These are phyloP conservation scores for Rhizomucor pusillus DNA, from an alignment of 371 early-diverging fungal species.

Conservation along the genomic window DNA sequence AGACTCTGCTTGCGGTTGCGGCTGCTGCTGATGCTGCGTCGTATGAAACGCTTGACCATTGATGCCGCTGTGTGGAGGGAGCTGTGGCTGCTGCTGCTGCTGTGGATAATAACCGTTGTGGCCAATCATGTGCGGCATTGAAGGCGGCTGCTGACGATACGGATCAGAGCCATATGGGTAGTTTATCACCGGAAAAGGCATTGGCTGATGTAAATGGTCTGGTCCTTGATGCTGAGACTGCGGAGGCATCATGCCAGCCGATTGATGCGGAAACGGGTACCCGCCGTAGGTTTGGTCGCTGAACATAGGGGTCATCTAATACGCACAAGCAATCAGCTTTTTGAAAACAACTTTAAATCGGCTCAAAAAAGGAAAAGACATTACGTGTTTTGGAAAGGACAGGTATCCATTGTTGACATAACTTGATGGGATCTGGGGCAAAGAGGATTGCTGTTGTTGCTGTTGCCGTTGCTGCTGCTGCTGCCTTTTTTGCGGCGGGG, in stretches of 20 bases:
- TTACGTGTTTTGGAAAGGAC: no score
- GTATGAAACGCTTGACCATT: not conserved
- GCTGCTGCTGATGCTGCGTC: no score
- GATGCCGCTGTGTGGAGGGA: not conserved
- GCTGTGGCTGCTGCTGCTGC: not conserved
- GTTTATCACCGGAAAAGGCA: slow-evolving; percentile 3
- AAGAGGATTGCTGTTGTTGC: not conserved
- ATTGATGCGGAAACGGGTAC: slow-evolving; percentile 1
- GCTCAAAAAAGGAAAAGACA: no score
- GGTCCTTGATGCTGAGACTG: not conserved
- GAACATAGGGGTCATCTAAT: no score
- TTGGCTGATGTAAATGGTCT: slow-evolving; percentile 1
- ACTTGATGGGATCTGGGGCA: not conserved
- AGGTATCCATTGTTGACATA: no score
- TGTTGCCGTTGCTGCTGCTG: slow-evolving; percentile 6
- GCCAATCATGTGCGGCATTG: not conserved
- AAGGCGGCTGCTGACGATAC: slow-evolving; percentile 9
- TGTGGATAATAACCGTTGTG: not conserved
- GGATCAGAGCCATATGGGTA: slow-evolving; percentile 5
- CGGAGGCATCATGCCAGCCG: not conserved
- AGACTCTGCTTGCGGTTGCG: no score
- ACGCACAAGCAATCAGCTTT: no score
- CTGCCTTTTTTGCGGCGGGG: slow-evolving; percentile 21
- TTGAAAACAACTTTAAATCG: no score
- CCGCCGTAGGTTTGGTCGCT: not conserved